Evolutionary conservation across 2,329 filamentous ascomycete species (phyloP).

Genomic region (Stagonosporopsis rhizophila): DNA sequence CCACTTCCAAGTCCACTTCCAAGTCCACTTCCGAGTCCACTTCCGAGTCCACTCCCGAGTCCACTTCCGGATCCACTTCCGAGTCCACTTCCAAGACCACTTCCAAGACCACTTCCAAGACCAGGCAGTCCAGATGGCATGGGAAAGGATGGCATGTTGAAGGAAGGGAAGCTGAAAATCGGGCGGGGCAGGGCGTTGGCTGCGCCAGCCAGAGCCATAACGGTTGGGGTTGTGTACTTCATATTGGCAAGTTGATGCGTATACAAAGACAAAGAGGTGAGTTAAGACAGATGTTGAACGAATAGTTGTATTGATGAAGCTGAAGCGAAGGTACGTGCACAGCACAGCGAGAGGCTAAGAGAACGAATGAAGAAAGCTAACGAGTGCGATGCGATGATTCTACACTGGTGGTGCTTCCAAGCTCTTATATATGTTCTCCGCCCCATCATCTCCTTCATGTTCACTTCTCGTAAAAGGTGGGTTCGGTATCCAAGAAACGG

Average conservation of each 20-base stretch:
- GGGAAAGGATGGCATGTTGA: conserved; percentile 24
- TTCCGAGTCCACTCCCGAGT: too few species aligned
- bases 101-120: conserved; percentile 1
- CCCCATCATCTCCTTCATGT: neutral
- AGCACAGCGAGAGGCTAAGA: conserved; percentile 26
- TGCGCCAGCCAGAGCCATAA: conserved; percentile 31
- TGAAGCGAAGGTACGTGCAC: conserved; percentile 29
- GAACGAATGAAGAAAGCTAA: conserved; percentile 16
- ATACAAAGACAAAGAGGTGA: conserved; percentile 4
- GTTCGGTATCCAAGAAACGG: conserved; percentile 2
- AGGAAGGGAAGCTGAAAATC: conserved; percentile 22
- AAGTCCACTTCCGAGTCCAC: too few species aligned
- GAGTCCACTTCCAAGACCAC: too few species aligned
- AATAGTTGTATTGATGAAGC: neutral
- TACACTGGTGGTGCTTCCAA: neutral
- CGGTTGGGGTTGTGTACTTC: conserved; percentile 31
- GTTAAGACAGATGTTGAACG: neutral
- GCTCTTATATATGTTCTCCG: conserved; percentile 6
- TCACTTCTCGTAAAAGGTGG: neutral
- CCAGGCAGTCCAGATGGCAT: conserved; percentile 14
- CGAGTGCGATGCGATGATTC: conserved; percentile 12
- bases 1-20: too few species aligned
- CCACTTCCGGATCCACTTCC: too few species aligned
- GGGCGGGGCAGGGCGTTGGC: conserved; percentile 33
- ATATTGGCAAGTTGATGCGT: conserved; percentile 22